Conservation (phyloP, 2,329 filamentous ascomycete genomes). For the Lachnellula arida region DNA sequence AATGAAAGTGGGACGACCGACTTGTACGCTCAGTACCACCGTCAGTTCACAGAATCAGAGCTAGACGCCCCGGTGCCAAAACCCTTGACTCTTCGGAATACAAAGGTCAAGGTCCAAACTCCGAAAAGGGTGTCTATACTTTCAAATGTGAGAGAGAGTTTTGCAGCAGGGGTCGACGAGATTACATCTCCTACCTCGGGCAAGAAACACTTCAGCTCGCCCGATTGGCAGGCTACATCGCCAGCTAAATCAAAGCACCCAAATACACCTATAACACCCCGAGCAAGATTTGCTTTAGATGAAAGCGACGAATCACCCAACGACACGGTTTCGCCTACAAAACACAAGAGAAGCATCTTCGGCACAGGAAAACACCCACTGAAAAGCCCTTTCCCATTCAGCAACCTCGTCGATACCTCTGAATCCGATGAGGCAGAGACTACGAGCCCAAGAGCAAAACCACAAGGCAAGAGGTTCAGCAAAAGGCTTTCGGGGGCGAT, state of each 20-base stretch:
- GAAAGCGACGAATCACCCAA: not conserved
- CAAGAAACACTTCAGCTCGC: not conserved
- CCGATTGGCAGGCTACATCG: not conserved
- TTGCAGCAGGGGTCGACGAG: slow-evolving; percentile 3
- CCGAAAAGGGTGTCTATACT: not conserved
- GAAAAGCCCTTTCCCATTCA: slow-evolving; percentile 20
- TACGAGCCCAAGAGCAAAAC: not conserved
- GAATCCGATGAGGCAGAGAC: not conserved
- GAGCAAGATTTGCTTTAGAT: not conserved
- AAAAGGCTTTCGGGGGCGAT: slow-evolving; percentile 13
- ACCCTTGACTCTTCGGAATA: not conserved
- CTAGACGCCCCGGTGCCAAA: not conserved
- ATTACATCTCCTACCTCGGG: not conserved
- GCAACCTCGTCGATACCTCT: not conserved
- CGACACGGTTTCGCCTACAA: not conserved
- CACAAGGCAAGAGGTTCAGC: not conserved
- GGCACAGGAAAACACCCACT: slow-evolving; percentile 14
- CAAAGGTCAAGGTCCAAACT: not conserved
- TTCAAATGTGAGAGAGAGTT: not conserved
- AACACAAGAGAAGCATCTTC: slow-evolving; percentile 7
- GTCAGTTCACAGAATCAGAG: not conserved
- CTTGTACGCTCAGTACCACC: not conserved
- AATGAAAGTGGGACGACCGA: not conserved
- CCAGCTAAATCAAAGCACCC: not conserved
- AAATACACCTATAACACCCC: not conserved